phyloP scores from a whole-genome alignment of 192 early-diverging fungal species.

The Spizellomyces sp. region DNA sequence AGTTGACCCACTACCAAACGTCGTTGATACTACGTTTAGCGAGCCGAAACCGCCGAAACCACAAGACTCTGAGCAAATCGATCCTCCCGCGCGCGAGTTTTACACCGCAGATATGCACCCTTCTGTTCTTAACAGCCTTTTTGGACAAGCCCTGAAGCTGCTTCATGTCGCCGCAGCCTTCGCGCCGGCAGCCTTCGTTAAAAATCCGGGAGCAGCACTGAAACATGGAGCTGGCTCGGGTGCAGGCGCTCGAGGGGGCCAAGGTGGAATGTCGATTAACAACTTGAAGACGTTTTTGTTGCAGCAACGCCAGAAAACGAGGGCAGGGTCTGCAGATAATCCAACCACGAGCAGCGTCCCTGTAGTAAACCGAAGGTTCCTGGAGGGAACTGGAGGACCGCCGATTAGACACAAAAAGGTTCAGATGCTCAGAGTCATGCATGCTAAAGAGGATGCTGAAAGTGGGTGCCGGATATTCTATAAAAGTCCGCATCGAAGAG shows the following conservation, averaged over 20 bases:
- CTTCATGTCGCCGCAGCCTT: constrained; percentile 23
- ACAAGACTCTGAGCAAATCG: background rate
- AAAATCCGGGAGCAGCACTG: constrained; percentile 7
- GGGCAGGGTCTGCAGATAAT: constrained; percentile 18
- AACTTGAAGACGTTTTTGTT: constrained; percentile 20
- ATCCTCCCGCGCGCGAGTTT: constrained; percentile 5
- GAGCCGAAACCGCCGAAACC: background rate
- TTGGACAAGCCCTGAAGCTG: constrained; percentile 20
- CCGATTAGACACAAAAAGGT: constrained; percentile 2
- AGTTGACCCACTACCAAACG: background rate
- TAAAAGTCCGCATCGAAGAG: background rate
- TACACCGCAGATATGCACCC: constrained; percentile 20
- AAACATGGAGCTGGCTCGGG: background rate
- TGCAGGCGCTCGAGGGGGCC: too few relatives aligned
- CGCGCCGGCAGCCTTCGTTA: constrained; percentile 17
- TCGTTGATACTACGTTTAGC: constrained; percentile 1
- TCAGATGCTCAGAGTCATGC: constrained; percentile 21
- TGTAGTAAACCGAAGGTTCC: constrained; percentile 13
- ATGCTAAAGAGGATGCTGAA: constrained; percentile 25
- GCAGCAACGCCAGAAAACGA: constrained; percentile 17
- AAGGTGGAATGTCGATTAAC: background rate
- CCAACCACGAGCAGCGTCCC: constrained; percentile 17
- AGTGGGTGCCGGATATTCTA: background rate
- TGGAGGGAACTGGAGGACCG: constrained; percentile 1
- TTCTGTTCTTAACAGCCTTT: constrained; percentile 10